phyloP scores from a whole-genome alignment of 768 basidiomycete species.

The Naganishia antarctica region DNA sequence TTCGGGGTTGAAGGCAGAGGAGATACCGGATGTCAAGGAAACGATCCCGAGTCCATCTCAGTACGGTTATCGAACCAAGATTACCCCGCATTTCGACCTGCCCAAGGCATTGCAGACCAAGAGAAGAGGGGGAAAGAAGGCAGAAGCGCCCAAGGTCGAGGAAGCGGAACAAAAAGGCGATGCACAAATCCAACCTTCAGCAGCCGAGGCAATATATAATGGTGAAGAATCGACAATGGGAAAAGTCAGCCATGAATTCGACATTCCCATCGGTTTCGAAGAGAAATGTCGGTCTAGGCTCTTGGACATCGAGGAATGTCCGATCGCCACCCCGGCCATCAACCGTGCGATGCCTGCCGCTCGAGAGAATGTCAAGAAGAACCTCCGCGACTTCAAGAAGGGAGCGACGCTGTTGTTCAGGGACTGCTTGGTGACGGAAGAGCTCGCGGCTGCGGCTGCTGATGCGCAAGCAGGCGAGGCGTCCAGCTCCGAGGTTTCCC shows the following conservation, averaged over 20 bases:
- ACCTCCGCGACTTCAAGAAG: constrained; percentile 71
- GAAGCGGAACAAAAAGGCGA: not conserved
- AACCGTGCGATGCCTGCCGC: constrained; percentile 63
- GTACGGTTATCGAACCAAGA: constrained; percentile 90
- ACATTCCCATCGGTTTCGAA: constrained; percentile 29
- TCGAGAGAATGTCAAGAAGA: constrained; percentile 67
- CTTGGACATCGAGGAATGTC: constrained; percentile 59
- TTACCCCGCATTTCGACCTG: constrained; percentile 91
- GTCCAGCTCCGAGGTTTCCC: constrained; percentile 13
- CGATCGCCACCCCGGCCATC: constrained; percentile 76
- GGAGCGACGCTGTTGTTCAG: constrained; percentile 87
- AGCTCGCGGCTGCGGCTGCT: not conserved
- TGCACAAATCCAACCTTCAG: not conserved
- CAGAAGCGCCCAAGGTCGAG: constrained; percentile 37
- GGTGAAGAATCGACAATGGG: not conserved
- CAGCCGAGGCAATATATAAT: constrained; percentile 19
- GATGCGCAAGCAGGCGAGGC: constrained; percentile 17
- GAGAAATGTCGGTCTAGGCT: constrained; percentile 26
- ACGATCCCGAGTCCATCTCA: constrained; percentile 84
- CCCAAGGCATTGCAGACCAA: constrained; percentile 55
- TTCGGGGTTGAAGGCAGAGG: constrained; percentile 53
- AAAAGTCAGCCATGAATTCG: not conserved
- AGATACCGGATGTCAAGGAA: constrained; percentile 58
- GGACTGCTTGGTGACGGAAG: constrained; percentile 60
- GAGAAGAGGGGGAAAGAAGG: constrained; percentile 63